Conservation (phyloP, 495 filamentous ascomycete species). For the Durotheca rogersii region DNA sequence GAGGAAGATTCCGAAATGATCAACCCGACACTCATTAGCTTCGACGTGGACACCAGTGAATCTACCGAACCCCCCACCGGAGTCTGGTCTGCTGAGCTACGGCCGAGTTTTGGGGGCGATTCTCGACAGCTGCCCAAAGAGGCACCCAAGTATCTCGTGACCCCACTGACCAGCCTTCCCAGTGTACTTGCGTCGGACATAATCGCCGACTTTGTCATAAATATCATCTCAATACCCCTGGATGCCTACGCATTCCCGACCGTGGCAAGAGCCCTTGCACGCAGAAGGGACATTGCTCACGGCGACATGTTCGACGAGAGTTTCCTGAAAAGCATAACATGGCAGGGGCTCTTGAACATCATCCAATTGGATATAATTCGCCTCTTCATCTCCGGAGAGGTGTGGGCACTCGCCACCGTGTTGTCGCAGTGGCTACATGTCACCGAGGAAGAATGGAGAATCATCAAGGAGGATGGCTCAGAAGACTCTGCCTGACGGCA, state of each 20-base stretch:
- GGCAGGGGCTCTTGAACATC: constrained; percentile 35
- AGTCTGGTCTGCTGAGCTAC: constrained; percentile 58
- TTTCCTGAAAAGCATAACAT: constrained; percentile 20
- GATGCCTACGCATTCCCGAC: constrained; percentile 32
- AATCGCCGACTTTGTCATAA: constrained; percentile 34
- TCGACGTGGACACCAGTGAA: constrained; percentile 56
- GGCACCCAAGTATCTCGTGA: constrained; percentile 41
- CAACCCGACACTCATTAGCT: constrained; percentile 55
- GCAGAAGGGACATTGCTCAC: constrained; percentile 27
- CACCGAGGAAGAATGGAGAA: constrained; percentile 43
- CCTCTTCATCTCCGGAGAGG: constrained; percentile 33
- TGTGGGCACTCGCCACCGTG: constrained; percentile 36
- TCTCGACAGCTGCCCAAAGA: constrained; percentile 23
- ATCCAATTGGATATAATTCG: constrained; percentile 38
- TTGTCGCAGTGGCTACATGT: constrained; percentile 33
- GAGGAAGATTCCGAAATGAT: constrained; percentile 53
- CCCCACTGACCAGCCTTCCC: constrained; percentile 39
- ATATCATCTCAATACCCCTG: constrained; percentile 37
- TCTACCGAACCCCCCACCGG: constrained; percentile 43
- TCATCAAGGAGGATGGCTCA: constrained; percentile 21
- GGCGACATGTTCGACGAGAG: constrained; percentile 22
- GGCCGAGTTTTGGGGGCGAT: constrained; percentile 43
- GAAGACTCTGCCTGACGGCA: constrained; percentile 1
- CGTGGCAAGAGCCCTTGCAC: constrained; percentile 32
- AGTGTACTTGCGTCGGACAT: constrained; percentile 40